Conservation (phyloP, 148 eudicot species). For the Rheum nobile region DNA sequence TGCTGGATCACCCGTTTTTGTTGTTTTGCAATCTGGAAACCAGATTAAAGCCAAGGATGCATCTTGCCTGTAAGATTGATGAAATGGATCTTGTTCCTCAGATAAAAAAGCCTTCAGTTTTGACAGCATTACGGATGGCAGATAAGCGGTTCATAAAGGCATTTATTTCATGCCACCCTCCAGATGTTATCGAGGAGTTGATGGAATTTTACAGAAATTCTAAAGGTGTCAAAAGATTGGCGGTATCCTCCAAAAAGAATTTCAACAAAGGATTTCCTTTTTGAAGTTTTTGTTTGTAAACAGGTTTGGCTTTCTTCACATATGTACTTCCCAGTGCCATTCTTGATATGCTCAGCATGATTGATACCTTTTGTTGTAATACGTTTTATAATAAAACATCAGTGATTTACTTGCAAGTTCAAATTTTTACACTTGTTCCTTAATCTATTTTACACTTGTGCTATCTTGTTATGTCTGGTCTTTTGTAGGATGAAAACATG, state of each 20-base stretch:
- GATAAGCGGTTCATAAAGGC: slow-evolving; percentile 44
- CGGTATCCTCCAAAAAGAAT: slow-evolving; percentile 36
- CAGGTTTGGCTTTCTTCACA: not conserved
- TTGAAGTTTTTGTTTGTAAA: slow-evolving; percentile 18
- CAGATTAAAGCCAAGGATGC: no score
- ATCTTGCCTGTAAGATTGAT: no score
- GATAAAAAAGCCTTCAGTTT: no score
- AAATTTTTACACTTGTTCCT: not conserved
- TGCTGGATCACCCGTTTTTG: no score
- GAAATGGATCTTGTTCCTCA: no score
- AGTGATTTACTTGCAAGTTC: not conserved
- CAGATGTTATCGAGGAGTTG: slow-evolving; percentile 34
- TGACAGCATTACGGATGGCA: no score
- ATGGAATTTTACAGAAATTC: slow-evolving; percentile 32
- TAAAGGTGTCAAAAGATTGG: slow-evolving; percentile 45
- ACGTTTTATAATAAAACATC: not conserved
- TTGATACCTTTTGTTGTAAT: no score
- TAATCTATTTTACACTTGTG: not conserved
- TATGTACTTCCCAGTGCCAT: not conserved
- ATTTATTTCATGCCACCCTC: slow-evolving; percentile 40
- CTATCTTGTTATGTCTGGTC: not conserved
- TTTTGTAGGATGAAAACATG: not conserved
- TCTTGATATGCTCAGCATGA: not conserved
- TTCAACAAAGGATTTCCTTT: slow-evolving; percentile 40
- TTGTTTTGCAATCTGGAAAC: no score